phyloP scores from a whole-genome alignment of 163 green algal genomes.

The Chlorella variabilis region DNA sequence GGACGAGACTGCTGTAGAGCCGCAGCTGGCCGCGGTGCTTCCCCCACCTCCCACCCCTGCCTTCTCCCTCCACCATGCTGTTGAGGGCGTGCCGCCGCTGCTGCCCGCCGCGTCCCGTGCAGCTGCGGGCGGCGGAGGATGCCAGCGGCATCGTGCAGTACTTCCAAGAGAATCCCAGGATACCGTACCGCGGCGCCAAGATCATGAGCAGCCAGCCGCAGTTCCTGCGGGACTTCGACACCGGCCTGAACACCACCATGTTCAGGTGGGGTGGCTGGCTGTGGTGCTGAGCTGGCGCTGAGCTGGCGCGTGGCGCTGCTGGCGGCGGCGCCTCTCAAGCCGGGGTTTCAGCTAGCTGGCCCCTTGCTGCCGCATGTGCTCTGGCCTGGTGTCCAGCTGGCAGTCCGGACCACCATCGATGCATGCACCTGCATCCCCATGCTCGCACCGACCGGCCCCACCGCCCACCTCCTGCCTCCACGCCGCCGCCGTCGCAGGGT shows the following conservation, averaged over 20 bases:
- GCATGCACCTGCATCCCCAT: too few species aligned
- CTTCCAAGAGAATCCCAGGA: conserved; percentile 24
- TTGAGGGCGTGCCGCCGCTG: too few species aligned
- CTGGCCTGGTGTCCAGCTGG: too few species aligned
- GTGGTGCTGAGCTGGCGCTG: neutral
- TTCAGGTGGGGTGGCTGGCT: conserved; percentile 18
- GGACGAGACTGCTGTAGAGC: too few species aligned
- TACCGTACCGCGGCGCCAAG: conserved; percentile 34
- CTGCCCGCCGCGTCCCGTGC: neutral
- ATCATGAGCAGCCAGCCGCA: conserved; percentile 48
- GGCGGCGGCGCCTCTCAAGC: neutral
- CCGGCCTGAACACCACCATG: conserved; percentile 39
- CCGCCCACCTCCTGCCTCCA: too few species aligned
- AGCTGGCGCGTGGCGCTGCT: neutral
- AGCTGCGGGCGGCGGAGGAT: conserved; percentile 47
- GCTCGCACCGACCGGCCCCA: too few species aligned
- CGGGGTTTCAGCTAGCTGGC: neutral
- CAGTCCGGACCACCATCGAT: neutral
- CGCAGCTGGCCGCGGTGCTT: too few species aligned
- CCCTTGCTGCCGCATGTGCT: neutral
- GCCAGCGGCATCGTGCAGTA: conserved; percentile 15
- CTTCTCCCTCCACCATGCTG: too few species aligned
- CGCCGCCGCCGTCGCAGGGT: conserved; percentile 8
- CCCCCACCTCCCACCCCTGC: too few species aligned
- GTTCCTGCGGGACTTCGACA: conserved; percentile 30